These are phyloP conservation scores for Aspergillus heteromorphus DNA, from an alignment of 495 filamentous ascomycete species.

Conservation along the genomic window DNA sequence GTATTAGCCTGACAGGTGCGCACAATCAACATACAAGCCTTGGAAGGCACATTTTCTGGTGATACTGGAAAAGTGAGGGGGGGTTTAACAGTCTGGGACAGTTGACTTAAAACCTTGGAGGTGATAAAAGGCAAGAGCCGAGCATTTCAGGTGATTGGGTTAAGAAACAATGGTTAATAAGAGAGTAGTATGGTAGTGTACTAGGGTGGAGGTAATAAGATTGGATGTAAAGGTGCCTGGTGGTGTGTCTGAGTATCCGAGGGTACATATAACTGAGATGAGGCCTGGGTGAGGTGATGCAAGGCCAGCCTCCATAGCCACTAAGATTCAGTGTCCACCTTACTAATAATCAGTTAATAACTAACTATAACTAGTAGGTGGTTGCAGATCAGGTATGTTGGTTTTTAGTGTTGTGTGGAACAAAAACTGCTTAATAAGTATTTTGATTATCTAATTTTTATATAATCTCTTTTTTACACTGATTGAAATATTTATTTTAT, in stretches of 20 bases:
- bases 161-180: not conserved
- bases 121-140: not conserved
- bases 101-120: not conserved
- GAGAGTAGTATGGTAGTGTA: not conserved
- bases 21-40: not conserved
- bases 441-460: too few relatives aligned
- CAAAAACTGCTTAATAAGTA: too few relatives aligned
- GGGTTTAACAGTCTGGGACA: not conserved
- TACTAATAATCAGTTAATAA: too few relatives aligned
- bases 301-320: slow-evolving; percentile 21
- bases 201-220: not conserved
- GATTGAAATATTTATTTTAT: too few relatives aligned
- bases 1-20: not conserved
- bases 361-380: not conserved
- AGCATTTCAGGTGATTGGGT: not conserved
- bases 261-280: slow-evolving; percentile 6
- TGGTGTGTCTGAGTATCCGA: not conserved
- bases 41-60: not conserved
- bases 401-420: too few relatives aligned
- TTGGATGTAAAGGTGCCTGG: not conserved
- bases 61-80: not conserved
- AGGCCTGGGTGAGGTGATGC: slow-evolving; percentile 26
- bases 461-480: too few relatives aligned
- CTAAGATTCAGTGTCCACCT: too few relatives aligned
- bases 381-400: too few relatives aligned